Conservation (phyloP, 2,329 filamentous ascomycete genomes). For the Hawksworthiomyces lignivorus region DNA sequence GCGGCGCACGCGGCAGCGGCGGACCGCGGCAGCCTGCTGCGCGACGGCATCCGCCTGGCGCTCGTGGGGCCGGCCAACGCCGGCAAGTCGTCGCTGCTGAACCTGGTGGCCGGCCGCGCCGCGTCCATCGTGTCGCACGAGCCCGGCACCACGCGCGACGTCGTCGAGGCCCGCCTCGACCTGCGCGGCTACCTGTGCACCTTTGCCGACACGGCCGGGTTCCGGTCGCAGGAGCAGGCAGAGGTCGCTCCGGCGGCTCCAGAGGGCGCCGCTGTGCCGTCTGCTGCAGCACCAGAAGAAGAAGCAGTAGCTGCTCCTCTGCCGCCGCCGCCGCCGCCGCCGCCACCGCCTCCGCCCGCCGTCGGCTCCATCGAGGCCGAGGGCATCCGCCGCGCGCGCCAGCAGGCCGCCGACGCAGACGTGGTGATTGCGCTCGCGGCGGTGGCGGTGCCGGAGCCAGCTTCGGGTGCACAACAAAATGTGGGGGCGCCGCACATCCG, state of each 20-base stretch:
- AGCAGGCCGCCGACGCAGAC: slow-evolving; percentile 75
- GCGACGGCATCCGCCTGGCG: slow-evolving; percentile 78
- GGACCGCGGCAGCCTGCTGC: slow-evolving; percentile 72
- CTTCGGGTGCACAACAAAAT: too few relatives aligned
- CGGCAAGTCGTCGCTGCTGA: slow-evolving; percentile 91
- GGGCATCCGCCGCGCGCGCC: slow-evolving; percentile 79
- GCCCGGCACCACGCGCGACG: slow-evolving; percentile 87
- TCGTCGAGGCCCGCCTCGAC: slow-evolving; percentile 87
- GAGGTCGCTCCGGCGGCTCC: too few relatives aligned
- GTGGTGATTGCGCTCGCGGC: slow-evolving; percentile 76
- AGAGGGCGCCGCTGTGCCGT: too few relatives aligned
- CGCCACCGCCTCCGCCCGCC: slow-evolving; percentile 19
- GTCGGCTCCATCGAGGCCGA: slow-evolving; percentile 76
- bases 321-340: neutral
- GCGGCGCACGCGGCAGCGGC: slow-evolving; percentile 66
- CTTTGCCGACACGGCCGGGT: slow-evolving; percentile 91
- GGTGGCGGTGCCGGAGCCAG: slow-evolving; percentile 33
- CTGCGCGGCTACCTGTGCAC: slow-evolving; percentile 83
- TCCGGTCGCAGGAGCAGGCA: slow-evolving; percentile 52
- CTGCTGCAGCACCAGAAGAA: too few relatives aligned
- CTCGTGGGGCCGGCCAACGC: slow-evolving; percentile 87
- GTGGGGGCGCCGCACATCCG: slow-evolving; percentile 26
- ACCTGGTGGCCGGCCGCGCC: slow-evolving; percentile 80
- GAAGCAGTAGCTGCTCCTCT: too few relatives aligned
- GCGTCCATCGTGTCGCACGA: slow-evolving; percentile 92